Percentiles rank a stretch among this genome's conserved stretches.
phyloP scores from a whole-genome alignment of 1,284 basidiomycete genomes.

The Ceratobasidium papillatum region DNA sequence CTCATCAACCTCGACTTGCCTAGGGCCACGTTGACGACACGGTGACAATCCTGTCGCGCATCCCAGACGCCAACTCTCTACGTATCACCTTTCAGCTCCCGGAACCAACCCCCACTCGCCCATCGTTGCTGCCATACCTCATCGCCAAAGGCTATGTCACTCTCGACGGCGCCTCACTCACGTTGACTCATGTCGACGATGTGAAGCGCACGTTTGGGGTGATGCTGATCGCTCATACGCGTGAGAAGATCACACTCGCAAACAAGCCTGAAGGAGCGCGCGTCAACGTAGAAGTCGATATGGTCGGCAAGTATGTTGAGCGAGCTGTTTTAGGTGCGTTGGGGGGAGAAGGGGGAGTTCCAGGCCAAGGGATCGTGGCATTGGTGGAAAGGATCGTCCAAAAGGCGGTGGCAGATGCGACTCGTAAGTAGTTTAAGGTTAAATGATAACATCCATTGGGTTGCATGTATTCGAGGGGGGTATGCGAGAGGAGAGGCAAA shows the following conservation, averaged over 20 bases:
- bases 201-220: slow-evolving; percentile 77
- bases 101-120: slow-evolving; percentile 65
- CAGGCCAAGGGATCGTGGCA: slow-evolving; percentile 72
- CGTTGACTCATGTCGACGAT: slow-evolving; percentile 86
- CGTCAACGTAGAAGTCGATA: slow-evolving; percentile 96
- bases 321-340: slow-evolving; percentile 82
- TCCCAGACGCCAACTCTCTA: slow-evolving; percentile 86
- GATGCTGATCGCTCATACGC: slow-evolving; percentile 96
- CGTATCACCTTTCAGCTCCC: slow-evolving; percentile 82
- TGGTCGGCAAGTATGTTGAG: slow-evolving; percentile 87
- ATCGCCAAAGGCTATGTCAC: slow-evolving; percentile 97
- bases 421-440: slow-evolving; percentile 1
- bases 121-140: slow-evolving; percentile 80
- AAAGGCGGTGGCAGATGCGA: slow-evolving; percentile 54
- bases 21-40: slow-evolving; percentile 95
- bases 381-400: slow-evolving; percentile 73
- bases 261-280: slow-evolving; percentile 78
- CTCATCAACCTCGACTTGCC: background rate
- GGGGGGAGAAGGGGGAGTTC: slow-evolving; percentile 61
- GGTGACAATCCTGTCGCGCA: slow-evolving; percentile 73
- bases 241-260: slow-evolving; percentile 85
- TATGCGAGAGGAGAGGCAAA: slow-evolving; percentile 15
- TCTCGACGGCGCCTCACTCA: slow-evolving; percentile 94
- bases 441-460: slow-evolving; percentile 25
- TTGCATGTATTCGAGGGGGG: slow-evolving; percentile 24